Base-by-base conservation (phyloP, 2,329 filamentous ascomycete genomes). In the Fusarium siculi region DNA sequence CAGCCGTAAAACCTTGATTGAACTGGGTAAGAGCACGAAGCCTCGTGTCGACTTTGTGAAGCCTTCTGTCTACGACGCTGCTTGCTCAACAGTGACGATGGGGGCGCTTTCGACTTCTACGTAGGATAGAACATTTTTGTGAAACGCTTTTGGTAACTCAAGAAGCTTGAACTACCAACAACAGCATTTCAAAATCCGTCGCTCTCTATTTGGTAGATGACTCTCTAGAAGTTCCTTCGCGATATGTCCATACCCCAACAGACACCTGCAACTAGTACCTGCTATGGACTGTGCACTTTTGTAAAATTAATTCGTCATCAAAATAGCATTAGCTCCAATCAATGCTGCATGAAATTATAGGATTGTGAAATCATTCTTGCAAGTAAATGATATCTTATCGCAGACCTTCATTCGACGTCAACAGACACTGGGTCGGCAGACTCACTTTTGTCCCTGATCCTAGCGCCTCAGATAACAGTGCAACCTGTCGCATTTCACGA, bases 11-110 rank as follows among this genome's bases (percentile, higher is more conserved):
- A 74, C 76, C 0, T 43, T 77, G 8, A 53, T 77, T 30, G 44
- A 67, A 19, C 10, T 76, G 5, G 74, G 74, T 2, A 75, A 69
- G n/a, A 47, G 15, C 7, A 60, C 63, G 0, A 52, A 66, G 32
- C n/a, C 72, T 2, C 14, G 15, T 2, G 64, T 72, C 0, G n/a
- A 57, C 7, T 76, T 76, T 59, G 50, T 55, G 1, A 60, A 63
- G 39, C 74, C 74, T 4, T 72, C 64, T 1, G 47, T 63, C 0
- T 76, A 75, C 19, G 74, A 76, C 16, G 54, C 66, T 3, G 47
- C 72, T 7, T 76, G 74, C 25, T 76, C 72, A 3, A 75, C 64
- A 0, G 28, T 76, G 0, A 73, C 62, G 4, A 76, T 76, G 74
- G 74, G 74, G 11, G 72, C 74, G 0, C 50, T 76, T 23, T 54